Evolutionary conservation across 2,329 filamentous ascomycete genomes (phyloP), one percentile per base, ranked within the genome.

Genomic region (Drechslera avenae): DNA sequence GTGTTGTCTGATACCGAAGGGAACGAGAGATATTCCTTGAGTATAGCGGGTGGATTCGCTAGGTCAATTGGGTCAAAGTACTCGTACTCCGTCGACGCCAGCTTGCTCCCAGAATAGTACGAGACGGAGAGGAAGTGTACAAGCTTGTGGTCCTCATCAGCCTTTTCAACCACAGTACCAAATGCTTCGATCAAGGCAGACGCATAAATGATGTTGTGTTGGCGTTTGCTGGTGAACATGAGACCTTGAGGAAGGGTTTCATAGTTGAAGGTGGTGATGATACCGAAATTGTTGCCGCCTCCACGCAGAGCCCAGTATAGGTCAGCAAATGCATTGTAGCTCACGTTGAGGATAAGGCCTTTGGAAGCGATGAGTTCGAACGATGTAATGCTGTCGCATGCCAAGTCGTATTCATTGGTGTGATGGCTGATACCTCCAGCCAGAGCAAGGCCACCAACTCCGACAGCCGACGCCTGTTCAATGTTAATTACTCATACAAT

Each of bases 221-320:
- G 35, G 21, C 48, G 56, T 31, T 37, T 46, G 37, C 43, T 43
- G 18, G 40, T 13, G 13, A 39, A 52, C 44, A 46, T 52, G 12
- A 41, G 33, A 16, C 48, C 48, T 14, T 60, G 58, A 2, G 62
- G 46, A 13, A 60, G 42, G 4, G 54, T 56, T 37, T 58, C 39
- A 12, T 56, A 41, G 10, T 63, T 59, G 47, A 71, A 69, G 26
- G 53, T 55, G 3, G 66, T 71, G 14, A 69, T 56, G 21, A 73
- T 66, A 32, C 69, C 78, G 39, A 71, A 70, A 42, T 71, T 72
- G 36, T 64, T 67, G 3, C 66, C 63, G 6, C 65, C 68, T 9
- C 73, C 72, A 9, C 72, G 68, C 10, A 75, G 62, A 3, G 71
- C 72, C 56, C 60, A 67, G 59, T 71, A 77, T 2, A 77, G 72